Base-by-base conservation (phyloP, 2,329 filamentous ascomycete genomes). In the Apiospora aurea region DNA sequence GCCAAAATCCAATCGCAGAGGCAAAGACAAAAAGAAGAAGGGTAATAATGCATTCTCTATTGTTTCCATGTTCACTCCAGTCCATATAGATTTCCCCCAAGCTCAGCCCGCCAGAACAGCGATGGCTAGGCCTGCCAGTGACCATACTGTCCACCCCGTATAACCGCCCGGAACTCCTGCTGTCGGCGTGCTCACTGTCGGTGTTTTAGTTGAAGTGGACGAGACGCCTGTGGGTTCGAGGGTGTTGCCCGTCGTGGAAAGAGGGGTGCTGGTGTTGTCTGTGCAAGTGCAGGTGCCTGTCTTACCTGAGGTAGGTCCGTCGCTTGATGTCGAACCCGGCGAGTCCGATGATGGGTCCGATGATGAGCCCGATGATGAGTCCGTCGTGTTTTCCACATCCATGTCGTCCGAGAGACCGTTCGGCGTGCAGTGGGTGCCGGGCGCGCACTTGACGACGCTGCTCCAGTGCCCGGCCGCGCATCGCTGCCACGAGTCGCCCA, bases 381-480 rank as follows among this genome's bases (percentile, higher is more conserved):
- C 57, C 21, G 57, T 64, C 57, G 34, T 11, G 67, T 69, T 34
- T 21, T 83, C 78, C 43, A 85, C 80, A 21, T 78, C 75, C 71
- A 86, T 81, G 57, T 85, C 81, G 51, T 82, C 78, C 2, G 81
- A 83, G 67, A 84, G 77, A 1, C 86, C 86, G 1, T 76, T 75
- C 0, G 87, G 86, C 21, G 75, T 75, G 74, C 87, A 88, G n/a
- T 76, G 76, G 2, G 86, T 88, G 6, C 86, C 86, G 6, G 78
- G 77, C 0, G 86, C 82, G 72, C 82, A 83, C 49, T 82, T 72
- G 78, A 87, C 81, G n/a, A 82, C 81, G 0, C 73, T 78, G 73
- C 83, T 86, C 87, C 87, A 89, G 14, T 72, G 76, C 2, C 86
- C 86, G 13, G 80, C 78, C 2, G 84, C 85, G 75, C 87, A 89